These are phyloP conservation scores for Claviceps digitariae DNA, from an alignment of 2,329 filamentous ascomycete genomes.

Conservation along the genomic window DNA sequence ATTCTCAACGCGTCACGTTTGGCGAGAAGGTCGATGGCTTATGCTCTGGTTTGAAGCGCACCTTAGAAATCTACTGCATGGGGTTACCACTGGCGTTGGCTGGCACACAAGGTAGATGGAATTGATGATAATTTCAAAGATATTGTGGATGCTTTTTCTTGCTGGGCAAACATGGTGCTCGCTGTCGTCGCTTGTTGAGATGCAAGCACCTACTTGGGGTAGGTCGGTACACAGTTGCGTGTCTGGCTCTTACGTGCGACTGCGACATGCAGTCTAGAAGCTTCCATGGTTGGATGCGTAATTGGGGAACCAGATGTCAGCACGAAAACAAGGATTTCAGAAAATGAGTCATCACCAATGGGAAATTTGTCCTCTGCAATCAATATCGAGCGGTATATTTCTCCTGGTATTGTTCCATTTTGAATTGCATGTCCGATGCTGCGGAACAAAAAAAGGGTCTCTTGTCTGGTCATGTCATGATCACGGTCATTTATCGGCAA, in stretches of 20 bases:
- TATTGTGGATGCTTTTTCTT: background rate
- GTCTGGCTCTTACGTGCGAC: background rate
- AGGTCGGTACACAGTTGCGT: too few relatives aligned
- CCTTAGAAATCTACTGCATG: background rate
- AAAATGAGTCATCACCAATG: background rate
- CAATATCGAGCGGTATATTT: too few relatives aligned
- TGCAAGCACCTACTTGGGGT: background rate
- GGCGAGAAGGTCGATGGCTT: background rate
- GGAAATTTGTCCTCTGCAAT: background rate
- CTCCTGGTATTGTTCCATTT: too few relatives aligned
- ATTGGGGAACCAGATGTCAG: background rate
- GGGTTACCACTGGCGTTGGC: constrained; percentile 6
- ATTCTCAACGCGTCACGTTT: background rate
- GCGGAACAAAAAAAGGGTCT: too few relatives aligned
- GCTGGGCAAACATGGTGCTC: background rate
- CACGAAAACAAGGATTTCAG: background rate
- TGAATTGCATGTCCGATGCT: too few relatives aligned
- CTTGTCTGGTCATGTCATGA: background rate
- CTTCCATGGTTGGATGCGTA: background rate
- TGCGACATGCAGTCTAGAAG: background rate
- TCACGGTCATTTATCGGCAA: background rate
- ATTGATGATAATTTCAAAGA: constrained; percentile 8
- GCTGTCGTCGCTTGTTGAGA: background rate
- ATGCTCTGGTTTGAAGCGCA: background rate
- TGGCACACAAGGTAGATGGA: constrained; percentile 9